Conservation (phyloP, 805 yeast species). For the Torulaspora indica region DNA sequence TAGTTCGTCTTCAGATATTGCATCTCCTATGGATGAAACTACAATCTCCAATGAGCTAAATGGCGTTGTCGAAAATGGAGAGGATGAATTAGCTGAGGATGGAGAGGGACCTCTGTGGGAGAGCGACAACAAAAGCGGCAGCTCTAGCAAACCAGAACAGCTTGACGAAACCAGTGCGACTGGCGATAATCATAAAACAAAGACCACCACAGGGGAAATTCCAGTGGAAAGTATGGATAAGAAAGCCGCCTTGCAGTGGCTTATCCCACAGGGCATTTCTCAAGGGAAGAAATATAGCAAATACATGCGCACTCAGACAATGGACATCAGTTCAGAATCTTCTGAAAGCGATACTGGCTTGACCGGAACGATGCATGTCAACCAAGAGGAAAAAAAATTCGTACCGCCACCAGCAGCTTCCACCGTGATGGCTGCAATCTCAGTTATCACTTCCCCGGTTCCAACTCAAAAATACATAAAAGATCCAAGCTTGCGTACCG, state of each 20-base stretch:
- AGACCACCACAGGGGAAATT: slow-evolving; percentile 19
- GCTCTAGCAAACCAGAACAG: background rate
- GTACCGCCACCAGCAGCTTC: slow-evolving; percentile 66
- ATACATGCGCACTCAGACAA: slow-evolving; percentile 28
- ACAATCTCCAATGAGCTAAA: slow-evolving; percentile 11
- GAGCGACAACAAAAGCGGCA: background rate
- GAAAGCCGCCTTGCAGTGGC: slow-evolving; percentile 28
- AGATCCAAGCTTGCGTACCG: slow-evolving; percentile 61
- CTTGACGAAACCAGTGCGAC: slow-evolving; percentile 11
- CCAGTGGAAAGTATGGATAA: slow-evolving; percentile 29
- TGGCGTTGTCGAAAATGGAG: background rate
- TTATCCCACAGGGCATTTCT: slow-evolving; percentile 26
- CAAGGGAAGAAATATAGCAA: slow-evolving; percentile 20
- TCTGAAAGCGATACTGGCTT: slow-evolving; percentile 14
- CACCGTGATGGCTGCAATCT: slow-evolving; percentile 71
- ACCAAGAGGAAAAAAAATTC: slow-evolving; percentile 23
- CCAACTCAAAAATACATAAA: slow-evolving; percentile 65
- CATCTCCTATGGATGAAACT: background rate
- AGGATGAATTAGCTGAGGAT: background rate
- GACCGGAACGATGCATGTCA: slow-evolving; percentile 1
- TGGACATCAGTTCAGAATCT: slow-evolving; percentile 10
- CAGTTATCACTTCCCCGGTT: slow-evolving; percentile 71
- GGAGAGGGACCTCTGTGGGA: background rate
- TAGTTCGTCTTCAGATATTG: slow-evolving; percentile 2
- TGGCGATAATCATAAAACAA: background rate